These are phyloP conservation scores for Cornus florida DNA, from an alignment of 148 eudicot species.

Conservation along the genomic window DNA sequence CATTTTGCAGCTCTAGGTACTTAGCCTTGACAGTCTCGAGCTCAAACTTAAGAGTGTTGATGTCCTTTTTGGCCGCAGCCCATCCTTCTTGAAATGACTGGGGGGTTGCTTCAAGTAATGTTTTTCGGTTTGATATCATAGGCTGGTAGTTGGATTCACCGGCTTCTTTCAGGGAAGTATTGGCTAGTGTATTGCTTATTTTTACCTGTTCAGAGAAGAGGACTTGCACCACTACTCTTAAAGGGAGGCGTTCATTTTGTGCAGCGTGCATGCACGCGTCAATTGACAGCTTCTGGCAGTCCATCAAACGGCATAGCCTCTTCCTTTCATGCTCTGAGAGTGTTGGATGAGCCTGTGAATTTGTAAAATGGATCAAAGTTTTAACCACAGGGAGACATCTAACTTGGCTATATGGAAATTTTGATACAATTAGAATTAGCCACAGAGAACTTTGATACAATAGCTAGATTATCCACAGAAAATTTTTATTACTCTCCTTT, in stretches of 20 bases:
- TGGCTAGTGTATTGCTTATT: slow-evolving; percentile 85
- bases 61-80: slow-evolving; percentile 88
- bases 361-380: not conserved
- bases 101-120: slow-evolving; percentile 89
- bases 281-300: slow-evolving; percentile 93
- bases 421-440: too few relatives aligned
- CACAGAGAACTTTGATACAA: too few relatives aligned
- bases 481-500: too few relatives aligned
- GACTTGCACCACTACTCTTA: slow-evolving; percentile 88
- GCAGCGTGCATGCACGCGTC: slow-evolving; percentile 99
- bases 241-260: slow-evolving; percentile 89
- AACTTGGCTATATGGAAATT: too few relatives aligned
- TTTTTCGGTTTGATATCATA: slow-evolving; percentile 57
- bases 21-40: slow-evolving; percentile 79
- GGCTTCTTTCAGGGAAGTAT: slow-evolving; percentile 56
- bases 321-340: slow-evolving; percentile 94
- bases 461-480: too few relatives aligned
- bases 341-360: slow-evolving; percentile 83
- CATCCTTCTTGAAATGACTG: slow-evolving; percentile 98
- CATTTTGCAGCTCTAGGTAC: slow-evolving; percentile 75
- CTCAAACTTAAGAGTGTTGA: slow-evolving; percentile 86
- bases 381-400: not conserved
- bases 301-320: slow-evolving; percentile 88
- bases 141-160: slow-evolving; percentile 66
- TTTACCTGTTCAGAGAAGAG: slow-evolving; percentile 96